A percentile compares a stretch with the other conserved stretches of the same genome.
phyloP scores from a whole-genome alignment of 495 filamentous ascomycete genomes.

The Peziza echinospora region DNA sequence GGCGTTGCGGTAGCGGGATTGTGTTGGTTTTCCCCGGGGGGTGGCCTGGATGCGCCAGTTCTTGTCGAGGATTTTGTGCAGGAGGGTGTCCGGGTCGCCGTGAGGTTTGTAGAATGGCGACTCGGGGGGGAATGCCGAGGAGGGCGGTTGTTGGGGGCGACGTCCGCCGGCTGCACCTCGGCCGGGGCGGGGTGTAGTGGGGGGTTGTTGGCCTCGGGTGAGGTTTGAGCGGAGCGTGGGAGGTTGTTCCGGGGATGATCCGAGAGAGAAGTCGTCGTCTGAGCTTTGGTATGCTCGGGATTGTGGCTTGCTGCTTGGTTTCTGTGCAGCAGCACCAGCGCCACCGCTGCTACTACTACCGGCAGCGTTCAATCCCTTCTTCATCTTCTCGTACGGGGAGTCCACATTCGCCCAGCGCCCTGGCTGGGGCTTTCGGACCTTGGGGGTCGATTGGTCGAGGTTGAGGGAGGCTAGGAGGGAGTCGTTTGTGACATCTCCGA shows the following conservation, averaged over 20 bases:
- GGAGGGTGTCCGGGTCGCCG: constrained; percentile 40
- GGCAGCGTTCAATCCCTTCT: background rate
- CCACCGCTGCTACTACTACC: background rate
- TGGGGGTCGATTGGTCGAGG: background rate
- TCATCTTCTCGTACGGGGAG: background rate
- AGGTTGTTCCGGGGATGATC: constrained; percentile 15
- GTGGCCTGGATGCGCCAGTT: constrained; percentile 87
- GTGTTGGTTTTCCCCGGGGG: constrained; percentile 33
- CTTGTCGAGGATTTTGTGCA: constrained; percentile 73
- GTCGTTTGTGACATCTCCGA: background rate
- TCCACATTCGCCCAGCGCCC: background rate
- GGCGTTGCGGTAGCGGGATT: constrained; percentile 22
- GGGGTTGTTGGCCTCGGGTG: constrained; percentile 24
- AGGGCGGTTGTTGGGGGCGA: constrained; percentile 24
- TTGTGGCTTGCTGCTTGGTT: background rate
- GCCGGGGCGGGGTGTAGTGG: constrained; percentile 38
- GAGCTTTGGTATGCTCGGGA: constrained; percentile 11
- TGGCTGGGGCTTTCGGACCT: background rate
- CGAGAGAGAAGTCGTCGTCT: constrained; percentile 19
- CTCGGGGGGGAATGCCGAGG: constrained; percentile 26
- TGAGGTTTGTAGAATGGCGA: constrained; percentile 13
- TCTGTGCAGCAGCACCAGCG: background rate
- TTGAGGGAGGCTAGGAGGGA: background rate
- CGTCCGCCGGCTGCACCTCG: constrained; percentile 23
- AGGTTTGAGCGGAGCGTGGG: constrained; percentile 25